A percentile compares a stretch with the other conserved stretches of the same genome.
These are phyloP conservation scores for Lentithecium fluviatile DNA, from an alignment of 495 filamentous ascomycete genomes.

Conservation along the genomic window DNA sequence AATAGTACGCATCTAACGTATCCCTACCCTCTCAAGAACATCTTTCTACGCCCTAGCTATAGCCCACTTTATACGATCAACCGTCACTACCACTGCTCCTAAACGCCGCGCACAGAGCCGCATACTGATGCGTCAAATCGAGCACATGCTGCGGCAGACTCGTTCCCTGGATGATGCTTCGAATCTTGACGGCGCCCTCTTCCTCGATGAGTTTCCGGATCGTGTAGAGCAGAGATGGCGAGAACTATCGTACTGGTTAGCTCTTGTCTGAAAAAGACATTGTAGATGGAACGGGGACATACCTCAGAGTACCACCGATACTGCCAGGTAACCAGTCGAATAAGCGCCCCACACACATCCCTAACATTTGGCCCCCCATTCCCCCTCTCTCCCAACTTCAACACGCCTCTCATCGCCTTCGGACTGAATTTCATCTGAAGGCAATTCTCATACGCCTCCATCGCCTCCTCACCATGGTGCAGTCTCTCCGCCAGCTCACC, in stretches of 20 bases:
- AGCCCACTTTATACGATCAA: conserved; percentile 47
- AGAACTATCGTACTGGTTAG: conserved; percentile 64
- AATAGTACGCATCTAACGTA: too few relatives aligned
- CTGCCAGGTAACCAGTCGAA: conserved; percentile 92
- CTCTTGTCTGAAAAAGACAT: neutral
- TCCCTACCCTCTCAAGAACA: too few relatives aligned
- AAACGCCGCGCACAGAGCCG: conserved; percentile 89
- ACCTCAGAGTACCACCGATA: conserved; percentile 98
- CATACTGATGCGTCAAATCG: conserved; percentile 95
- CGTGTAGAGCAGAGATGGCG: conserved; percentile 78
- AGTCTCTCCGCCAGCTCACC: conserved; percentile 89
- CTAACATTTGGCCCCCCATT: conserved; percentile 58
- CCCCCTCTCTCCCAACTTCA: conserved; percentile 71
- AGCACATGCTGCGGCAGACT: conserved; percentile 88
- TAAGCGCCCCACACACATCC: conserved; percentile 74
- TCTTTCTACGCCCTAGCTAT: neutral
- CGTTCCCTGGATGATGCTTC: conserved; percentile 94
- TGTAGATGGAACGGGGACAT: conserved; percentile 32
- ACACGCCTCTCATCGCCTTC: conserved; percentile 80
- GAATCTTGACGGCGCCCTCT: conserved; percentile 94
- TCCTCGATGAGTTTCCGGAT: conserved; percentile 93
- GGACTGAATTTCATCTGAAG: conserved; percentile 81
- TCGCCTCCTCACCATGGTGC: conserved; percentile 82
- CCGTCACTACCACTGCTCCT: conserved; percentile 91
- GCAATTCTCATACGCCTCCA: conserved; percentile 87